Percentiles rank a stretch among this genome's conserved stretches.
phyloP scores from a whole-genome alignment of 345 rosid species.

The Lepidium sativum region DNA sequence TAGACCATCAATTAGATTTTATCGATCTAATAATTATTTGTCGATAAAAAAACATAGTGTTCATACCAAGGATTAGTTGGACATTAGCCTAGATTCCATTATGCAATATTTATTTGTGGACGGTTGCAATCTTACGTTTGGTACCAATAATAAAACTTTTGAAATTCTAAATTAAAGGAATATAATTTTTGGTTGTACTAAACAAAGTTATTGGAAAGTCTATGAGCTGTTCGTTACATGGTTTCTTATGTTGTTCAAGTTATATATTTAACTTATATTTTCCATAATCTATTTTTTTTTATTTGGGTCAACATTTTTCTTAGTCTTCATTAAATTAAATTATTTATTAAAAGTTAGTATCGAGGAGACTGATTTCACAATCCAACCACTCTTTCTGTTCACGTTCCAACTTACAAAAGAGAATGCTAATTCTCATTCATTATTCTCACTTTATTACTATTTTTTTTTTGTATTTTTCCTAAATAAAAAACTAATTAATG shows the following conservation, averaged over 20 bases:
- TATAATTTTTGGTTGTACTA: too few relatives aligned
- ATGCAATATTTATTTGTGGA: too few relatives aligned
- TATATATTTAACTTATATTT: neutral
- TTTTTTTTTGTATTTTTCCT: neutral
- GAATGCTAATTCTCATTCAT: too few relatives aligned
- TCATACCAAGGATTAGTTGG: too few relatives aligned
- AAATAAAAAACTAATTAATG: neutral
- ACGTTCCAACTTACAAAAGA: constrained; percentile 29
- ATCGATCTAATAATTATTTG: too few relatives aligned
- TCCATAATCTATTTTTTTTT: neutral
- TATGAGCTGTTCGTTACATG: constrained; percentile 19
- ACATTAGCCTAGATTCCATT: too few relatives aligned
- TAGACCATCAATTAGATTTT: too few relatives aligned
- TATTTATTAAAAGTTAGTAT: constrained; percentile 5
- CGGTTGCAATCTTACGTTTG: too few relatives aligned
- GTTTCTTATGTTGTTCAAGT: constrained; percentile 6
- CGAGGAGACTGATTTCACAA: constrained; percentile 29
- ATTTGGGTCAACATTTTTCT: neutral
- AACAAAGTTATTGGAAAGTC: too few relatives aligned
- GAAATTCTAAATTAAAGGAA: too few relatives aligned
- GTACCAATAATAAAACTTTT: too few relatives aligned
- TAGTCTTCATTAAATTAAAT: neutral
- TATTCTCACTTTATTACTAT: neutral
- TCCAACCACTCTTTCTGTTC: constrained; percentile 25
- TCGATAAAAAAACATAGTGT: too few relatives aligned